Evolutionary conservation across 1,284 basidiomycete genomes (phyloP).

Genomic region (Stygiomarasmius scandens): DNA sequence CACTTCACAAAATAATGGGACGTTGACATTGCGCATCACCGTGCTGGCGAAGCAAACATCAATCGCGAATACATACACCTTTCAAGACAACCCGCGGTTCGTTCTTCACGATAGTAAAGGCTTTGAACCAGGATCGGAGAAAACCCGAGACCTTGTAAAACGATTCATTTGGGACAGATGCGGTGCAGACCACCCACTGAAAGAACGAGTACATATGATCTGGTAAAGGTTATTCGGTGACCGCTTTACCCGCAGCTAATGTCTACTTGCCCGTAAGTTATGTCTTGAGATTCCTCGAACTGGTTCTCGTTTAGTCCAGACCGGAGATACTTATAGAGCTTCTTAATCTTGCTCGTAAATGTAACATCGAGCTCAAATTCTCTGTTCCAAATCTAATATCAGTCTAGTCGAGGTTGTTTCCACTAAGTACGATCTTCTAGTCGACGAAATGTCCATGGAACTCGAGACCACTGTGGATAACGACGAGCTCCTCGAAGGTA

Average conservation of each 20-base stretch:
- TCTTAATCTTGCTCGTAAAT: background rate
- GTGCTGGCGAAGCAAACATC: background rate
- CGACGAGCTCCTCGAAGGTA: no score
- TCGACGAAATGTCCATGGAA: background rate
- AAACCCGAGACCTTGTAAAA: background rate
- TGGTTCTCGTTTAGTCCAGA: background rate
- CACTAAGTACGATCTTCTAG: background rate
- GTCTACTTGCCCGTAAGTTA: background rate
- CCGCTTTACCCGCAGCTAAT: background rate
- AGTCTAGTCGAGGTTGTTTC: background rate
- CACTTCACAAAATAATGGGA: background rate
- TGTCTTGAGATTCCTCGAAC: background rate
- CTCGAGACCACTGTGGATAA: no score
- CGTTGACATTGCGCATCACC: background rate
- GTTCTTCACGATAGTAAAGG: background rate
- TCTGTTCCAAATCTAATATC: background rate
- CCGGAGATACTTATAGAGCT: background rate
- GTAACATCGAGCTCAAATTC: background rate
- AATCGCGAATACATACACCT: background rate
- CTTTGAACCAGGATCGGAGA: background rate
- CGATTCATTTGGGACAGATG: background rate
- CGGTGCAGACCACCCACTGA: background rate
- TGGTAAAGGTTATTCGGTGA: background rate
- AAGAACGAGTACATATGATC: background rate
- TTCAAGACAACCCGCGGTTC: background rate